Conservation (phyloP, 495 filamentous ascomycete genomes). For the Pyronema omphalodes region DNA sequence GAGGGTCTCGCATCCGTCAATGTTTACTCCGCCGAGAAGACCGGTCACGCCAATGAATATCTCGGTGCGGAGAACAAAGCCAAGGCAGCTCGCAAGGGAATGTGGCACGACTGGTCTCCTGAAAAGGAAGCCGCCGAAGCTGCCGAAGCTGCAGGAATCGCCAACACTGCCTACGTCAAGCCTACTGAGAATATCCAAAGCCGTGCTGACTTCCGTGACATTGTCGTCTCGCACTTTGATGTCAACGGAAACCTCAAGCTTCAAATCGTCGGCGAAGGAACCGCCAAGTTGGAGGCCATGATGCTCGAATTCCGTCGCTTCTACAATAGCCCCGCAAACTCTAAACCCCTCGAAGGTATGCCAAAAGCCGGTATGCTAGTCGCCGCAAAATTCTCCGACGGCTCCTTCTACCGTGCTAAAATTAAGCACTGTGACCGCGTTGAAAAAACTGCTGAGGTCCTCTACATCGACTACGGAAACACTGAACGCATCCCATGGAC, state of each 20-base stretch:
- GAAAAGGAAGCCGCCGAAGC: conserved; percentile 37
- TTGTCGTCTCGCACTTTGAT: conserved; percentile 79
- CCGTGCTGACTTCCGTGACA: conserved; percentile 74
- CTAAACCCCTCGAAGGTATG: conserved; percentile 45
- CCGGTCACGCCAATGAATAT: conserved; percentile 72
- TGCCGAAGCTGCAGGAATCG: conserved; percentile 30
- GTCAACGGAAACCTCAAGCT: conserved; percentile 58
- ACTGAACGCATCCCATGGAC: conserved; percentile 72
- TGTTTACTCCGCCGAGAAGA: conserved; percentile 86
- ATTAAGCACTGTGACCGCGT: conserved; percentile 83
- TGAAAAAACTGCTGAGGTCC: conserved; percentile 66
- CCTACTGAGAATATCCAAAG: conserved; percentile 31
- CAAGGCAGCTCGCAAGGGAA: conserved; percentile 65
- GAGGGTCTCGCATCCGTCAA: conserved; percentile 87
- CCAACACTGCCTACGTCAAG: conserved; percentile 21
- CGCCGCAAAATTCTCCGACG: conserved; percentile 73
- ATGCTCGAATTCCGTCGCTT: conserved; percentile 80
- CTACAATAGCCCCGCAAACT: conserved; percentile 60
- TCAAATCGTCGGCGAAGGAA: conserved; percentile 55
- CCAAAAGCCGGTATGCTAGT: conserved; percentile 87
- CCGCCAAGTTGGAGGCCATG: conserved; percentile 48
- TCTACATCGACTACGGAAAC: conserved; percentile 96
- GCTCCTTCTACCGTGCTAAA: conserved; percentile 84
- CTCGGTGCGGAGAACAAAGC: conserved; percentile 72
- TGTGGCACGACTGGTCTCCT: conserved; percentile 92